Base-by-base conservation (phyloP, 768 basidiomycete genomes). In the Trametes cinnabarina region DNA sequence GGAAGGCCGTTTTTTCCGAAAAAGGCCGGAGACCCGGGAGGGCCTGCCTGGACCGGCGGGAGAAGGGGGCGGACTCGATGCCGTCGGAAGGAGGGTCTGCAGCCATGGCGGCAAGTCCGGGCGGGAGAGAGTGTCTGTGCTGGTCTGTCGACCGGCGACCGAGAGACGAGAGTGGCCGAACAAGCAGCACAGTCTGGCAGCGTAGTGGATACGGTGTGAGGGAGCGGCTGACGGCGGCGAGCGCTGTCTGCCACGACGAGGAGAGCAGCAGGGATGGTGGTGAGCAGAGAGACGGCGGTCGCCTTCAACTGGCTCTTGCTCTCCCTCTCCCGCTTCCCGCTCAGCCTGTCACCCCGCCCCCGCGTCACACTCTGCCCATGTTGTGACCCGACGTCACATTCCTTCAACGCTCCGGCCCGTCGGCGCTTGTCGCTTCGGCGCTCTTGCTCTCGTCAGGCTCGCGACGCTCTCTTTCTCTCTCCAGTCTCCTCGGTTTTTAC, bases 21-120 rank as follows among this genome's bases (percentile, higher is more conserved):
- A n/a, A n/a, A n/a, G n/a, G n/a, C n/a, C n/a, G n/a, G n/a, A n/a
- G n/a, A n/a, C n/a, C n/a, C n/a, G n/a, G n/a, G n/a, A n/a, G n/a
- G n/a, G n/a, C n/a, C n/a, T n/a, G n/a, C n/a, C n/a, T n/a, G n/a
- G n/a, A 51, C 91, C 88, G 2, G 88, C 84, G 37, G 82, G 82
- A 17, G 79, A 74, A 35, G 84, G 77, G n/a, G 3, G 73, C 75
- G 19, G 80, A 78, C 69, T 88, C 82, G 61, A 85, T 75, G 60
- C 78, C 61, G 46, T 65, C 64, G 35, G 58, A 51, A n/a, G 58
- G n/a, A 22, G 47, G 30, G 47, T 61, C 39, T 14, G 62, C 26
- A 40, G 55, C 26, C 66, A 69, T 69, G 50, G 50, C 43, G 49
- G 49, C 50, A 50, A 19, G 40, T 39, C n/a, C 17, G 53, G 35